Evolutionary conservation across 1,284 basidiomycete genomes (phyloP).

Genomic region (Irpex sp.): DNA sequence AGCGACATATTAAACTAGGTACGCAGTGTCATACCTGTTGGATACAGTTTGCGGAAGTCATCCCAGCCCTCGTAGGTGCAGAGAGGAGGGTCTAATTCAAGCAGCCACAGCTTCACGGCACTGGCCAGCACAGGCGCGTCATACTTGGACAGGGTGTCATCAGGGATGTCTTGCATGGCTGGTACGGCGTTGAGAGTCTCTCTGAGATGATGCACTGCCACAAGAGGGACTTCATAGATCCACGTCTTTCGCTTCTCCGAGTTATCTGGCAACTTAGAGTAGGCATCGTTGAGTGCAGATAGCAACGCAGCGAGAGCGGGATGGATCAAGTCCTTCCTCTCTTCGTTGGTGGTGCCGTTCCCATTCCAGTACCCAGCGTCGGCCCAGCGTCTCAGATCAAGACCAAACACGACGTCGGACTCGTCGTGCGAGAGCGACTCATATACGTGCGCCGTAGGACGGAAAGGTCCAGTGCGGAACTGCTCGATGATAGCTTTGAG

Average conservation of each 20-base stretch:
- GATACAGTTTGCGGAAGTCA: conserved; percentile 82
- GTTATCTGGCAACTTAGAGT: conserved; percentile 61
- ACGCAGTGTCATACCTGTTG: conserved; percentile 39
- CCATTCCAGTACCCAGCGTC: conserved; percentile 59
- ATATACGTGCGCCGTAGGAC: conserved; percentile 79
- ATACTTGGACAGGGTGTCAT: conserved; percentile 68
- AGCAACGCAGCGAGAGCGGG: conserved; percentile 74
- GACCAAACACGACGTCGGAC: conserved; percentile 83
- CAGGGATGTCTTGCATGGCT: conserved; percentile 59
- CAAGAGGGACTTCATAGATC: conserved; percentile 90
- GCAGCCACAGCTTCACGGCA: conserved; percentile 80
- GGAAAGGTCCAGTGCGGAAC: conserved; percentile 87
- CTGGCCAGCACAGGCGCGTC: conserved; percentile 86
- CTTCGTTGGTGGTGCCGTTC: conserved; percentile 32
- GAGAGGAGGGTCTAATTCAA: conserved; percentile 84
- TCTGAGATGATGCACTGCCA: conserved; percentile 79
- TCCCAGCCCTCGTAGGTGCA: conserved; percentile 88
- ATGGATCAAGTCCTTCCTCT: conserved; percentile 66
- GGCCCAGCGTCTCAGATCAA: conserved; percentile 85
- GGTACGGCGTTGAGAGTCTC: conserved; percentile 76
- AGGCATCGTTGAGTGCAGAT: conserved; percentile 60
- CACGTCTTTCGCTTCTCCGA: conserved; percentile 86
- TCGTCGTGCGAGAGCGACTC: conserved; percentile 80
- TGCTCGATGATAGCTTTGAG: conserved; percentile 81
- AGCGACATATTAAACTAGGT: neutral